Evolutionary conservation across 2,329 filamentous ascomycete species (phyloP).

Genomic region (Cucurbitaria berberidis): DNA sequence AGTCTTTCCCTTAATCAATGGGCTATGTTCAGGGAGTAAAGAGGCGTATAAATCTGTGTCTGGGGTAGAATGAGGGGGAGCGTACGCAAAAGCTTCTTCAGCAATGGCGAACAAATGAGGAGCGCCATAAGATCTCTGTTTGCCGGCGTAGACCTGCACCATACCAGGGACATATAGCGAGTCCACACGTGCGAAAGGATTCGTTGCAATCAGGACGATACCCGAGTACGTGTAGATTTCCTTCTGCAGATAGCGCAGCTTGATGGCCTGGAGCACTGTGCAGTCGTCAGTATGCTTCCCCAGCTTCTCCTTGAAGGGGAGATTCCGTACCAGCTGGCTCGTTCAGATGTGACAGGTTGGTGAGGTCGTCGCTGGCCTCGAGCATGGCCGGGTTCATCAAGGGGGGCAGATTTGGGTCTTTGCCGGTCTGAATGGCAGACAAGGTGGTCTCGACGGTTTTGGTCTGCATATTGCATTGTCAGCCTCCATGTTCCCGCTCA

Average conservation of each 20-base stretch:
- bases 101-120: slow-evolving; percentile 98
- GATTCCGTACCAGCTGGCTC: slow-evolving; percentile 82
- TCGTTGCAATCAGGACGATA: slow-evolving; percentile 97
- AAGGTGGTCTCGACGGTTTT: slow-evolving; percentile 80
- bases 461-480: slow-evolving; percentile 59
- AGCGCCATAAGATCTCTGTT: slow-evolving; percentile 93
- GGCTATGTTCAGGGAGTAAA: not conserved
- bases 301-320: not conserved
- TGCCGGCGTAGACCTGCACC: slow-evolving; percentile 99
- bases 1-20: slow-evolving; percentile 10
- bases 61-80: slow-evolving; percentile 13
- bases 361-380: slow-evolving; percentile 97
- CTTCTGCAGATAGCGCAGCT: slow-evolving; percentile 94
- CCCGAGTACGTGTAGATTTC: slow-evolving; percentile 99
- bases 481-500: slow-evolving; percentile 15
- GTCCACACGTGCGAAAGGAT: slow-evolving; percentile 96
- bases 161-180: slow-evolving; percentile 98
- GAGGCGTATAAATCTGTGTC: not conserved
- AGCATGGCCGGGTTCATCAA: slow-evolving; percentile 98
- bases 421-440: slow-evolving; percentile 76
- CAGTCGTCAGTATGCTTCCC: slow-evolving; percentile 33
- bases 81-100: slow-evolving; percentile 96
- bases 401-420: slow-evolving; percentile 80
- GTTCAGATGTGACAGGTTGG: slow-evolving; percentile 96
- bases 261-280: slow-evolving; percentile 93